Conservation (phyloP, 1,284 basidiomycete species). For the Apiotrichum akiyoshidainum region DNA sequence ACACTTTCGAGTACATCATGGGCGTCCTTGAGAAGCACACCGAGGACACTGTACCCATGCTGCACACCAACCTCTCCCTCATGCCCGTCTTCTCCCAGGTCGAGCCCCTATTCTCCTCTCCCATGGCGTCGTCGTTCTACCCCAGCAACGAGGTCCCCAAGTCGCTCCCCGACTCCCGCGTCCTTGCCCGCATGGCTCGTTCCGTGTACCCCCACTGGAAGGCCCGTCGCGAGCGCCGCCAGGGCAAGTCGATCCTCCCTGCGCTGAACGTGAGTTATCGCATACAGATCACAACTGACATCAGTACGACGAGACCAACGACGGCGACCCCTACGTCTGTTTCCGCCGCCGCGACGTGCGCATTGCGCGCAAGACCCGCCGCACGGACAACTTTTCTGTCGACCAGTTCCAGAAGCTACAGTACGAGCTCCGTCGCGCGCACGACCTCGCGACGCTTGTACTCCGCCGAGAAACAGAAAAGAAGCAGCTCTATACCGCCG, state of each 20-base stretch:
- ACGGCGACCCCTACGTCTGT: conserved; percentile 95
- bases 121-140: conserved; percentile 61
- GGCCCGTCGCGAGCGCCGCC: conserved; percentile 67
- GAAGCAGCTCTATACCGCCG: conserved; percentile 60
- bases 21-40: conserved; percentile 88
- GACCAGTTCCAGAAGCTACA: conserved; percentile 82
- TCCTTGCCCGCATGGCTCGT: conserved; percentile 63
- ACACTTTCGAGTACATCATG: conserved; percentile 94
- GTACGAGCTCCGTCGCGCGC: conserved; percentile 66
- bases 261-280: conserved; percentile 59
- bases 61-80: conserved; percentile 67
- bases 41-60: conserved; percentile 81
- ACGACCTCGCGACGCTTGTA: conserved; percentile 69
- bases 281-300: neutral
- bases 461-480: conserved; percentile 72
- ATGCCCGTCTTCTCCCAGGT: conserved; percentile 74
- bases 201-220: conserved; percentile 78
- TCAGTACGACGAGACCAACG: conserved; percentile 79
- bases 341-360: conserved; percentile 96
- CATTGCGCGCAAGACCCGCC: conserved; percentile 87
- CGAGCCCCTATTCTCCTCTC: conserved; percentile 64
- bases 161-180: conserved; percentile 60
- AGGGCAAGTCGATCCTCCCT: conserved; percentile 75
- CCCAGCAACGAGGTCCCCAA: conserved; percentile 62
- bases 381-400: conserved; percentile 80